Evolutionary conservation across 2,329 filamentous ascomycete species (phyloP).

Genomic region (Aspergillus sp.): DNA sequence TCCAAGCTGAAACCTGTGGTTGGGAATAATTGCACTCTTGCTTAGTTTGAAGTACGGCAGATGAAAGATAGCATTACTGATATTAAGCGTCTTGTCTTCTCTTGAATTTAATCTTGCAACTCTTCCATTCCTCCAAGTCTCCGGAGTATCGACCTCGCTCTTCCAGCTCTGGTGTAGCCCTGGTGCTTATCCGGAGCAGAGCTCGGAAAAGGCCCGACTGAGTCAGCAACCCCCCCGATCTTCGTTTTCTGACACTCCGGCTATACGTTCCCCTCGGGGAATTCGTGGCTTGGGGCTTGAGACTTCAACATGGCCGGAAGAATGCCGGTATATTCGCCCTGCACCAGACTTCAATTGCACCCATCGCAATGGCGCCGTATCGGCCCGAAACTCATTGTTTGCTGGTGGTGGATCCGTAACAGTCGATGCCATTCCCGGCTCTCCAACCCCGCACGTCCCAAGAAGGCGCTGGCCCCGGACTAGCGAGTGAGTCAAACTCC

Average conservation of each 20-base stretch:
- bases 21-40: too few relatives aligned
- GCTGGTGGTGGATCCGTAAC: not conserved
- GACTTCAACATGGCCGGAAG: not conserved
- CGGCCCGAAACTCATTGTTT: not conserved
- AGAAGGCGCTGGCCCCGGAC: not conserved
- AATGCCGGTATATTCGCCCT: not conserved
- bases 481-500: slow-evolving; percentile 7
- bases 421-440: not conserved
- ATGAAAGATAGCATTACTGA: too few relatives aligned
- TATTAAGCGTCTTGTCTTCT: too few relatives aligned
- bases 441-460: slow-evolving; percentile 9
- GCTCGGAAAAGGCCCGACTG: not conserved
- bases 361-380: not conserved
- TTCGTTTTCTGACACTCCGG: not conserved
- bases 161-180: not conserved
- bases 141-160: too few relatives aligned
- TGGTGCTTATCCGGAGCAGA: not conserved
- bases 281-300: not conserved
- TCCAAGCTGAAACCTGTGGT: too few relatives aligned
- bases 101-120: too few relatives aligned
- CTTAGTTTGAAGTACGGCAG: not conserved
- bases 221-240: not conserved
- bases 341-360: not conserved
- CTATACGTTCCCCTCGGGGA: not conserved
- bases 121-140: too few relatives aligned